Base-by-base conservation (phyloP, 805 yeast genomes). In the Debaryomyces tyrocola region DNA sequence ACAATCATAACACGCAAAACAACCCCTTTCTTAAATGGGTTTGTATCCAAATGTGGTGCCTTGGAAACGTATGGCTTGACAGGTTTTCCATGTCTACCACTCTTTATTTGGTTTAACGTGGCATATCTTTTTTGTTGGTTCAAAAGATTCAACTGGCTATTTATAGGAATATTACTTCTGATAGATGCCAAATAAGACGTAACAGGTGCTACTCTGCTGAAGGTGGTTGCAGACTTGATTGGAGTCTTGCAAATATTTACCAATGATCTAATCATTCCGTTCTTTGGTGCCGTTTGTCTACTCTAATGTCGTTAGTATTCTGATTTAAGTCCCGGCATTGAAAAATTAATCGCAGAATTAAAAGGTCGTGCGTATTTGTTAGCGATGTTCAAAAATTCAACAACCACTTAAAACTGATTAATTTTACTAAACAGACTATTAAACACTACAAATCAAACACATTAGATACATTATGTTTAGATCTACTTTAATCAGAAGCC, bases 11-110 rank as follows among this genome's bases (percentile, higher is more conserved):
- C 96, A 64, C 96, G 80, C 41, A 91, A 73, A 9, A 94, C 96
- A 4, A 94, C 98, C 33, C 97, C 99, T 56, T 91, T 90, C 56
- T 84, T 83, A 58, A 90, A 86, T 1, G 99, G 99, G 54, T 85
- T 80, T n/a, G 67, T 66, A 4, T 84, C 85, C 48, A 94, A 79
- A 68, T 90, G 95, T 6, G 97, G 97, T 0, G 97, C 79, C 53
- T 80, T 82, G 1, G 69, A 66, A 44, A 69, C 72, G 53, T 69
- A 67, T 24, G 84, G 84, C 51, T 78, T 79, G 34, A 65, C 71
- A 24, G 82, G 71, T 65, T 59, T 62, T 3, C 63, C 81, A 40
- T 68, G 76, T 48, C 69, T 80, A 9, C 94, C 94, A 58, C 82
- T 78, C 58, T 82, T 82, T 46, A 85, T 78, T 66, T 88, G 96